Percentiles rank a stretch among this genome's conserved stretches.
Conservation (phyloP, 371 early-diverging fungal genomes). For the Mortierella sp. region DNA sequence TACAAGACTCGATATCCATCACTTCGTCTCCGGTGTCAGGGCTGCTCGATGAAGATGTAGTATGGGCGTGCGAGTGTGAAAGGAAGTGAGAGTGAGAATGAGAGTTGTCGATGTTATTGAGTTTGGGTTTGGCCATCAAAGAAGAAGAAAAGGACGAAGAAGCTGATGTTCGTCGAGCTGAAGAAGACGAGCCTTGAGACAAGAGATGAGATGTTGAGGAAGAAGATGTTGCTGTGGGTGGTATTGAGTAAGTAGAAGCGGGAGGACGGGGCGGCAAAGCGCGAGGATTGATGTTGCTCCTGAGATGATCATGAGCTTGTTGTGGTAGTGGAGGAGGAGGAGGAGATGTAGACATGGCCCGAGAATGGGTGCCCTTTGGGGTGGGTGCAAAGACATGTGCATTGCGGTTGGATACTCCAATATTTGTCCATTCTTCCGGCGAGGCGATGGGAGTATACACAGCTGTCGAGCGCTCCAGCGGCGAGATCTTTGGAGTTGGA, state of each 20-base stretch:
- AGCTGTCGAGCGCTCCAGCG: background rate
- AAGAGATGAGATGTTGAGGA: background rate
- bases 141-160: conserved; percentile 16
- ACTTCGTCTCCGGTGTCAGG: conserved; percentile 30
- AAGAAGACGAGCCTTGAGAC: background rate
- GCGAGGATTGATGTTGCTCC: conserved; percentile 4
- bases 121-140: conserved; percentile 20
- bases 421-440: background rate
- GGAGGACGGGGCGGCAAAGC: conserved; percentile 8
- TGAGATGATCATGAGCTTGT: background rate
- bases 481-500: conserved; percentile 8
- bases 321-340: background rate
- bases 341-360: background rate
- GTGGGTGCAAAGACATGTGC: background rate
- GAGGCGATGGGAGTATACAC: background rate
- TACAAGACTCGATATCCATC: conserved; percentile 74
- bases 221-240: conserved; percentile 4
- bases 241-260: background rate
- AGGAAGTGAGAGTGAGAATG: background rate
- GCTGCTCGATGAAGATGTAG: background rate
- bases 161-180: conserved; percentile 1
- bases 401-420: conserved; percentile 1
- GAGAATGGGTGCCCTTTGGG: background rate
- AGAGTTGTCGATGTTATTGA: background rate
- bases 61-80: background rate